Conservation (phyloP, 2,329 filamentous ascomycete species). For the Aspergillus sp. region DNA sequence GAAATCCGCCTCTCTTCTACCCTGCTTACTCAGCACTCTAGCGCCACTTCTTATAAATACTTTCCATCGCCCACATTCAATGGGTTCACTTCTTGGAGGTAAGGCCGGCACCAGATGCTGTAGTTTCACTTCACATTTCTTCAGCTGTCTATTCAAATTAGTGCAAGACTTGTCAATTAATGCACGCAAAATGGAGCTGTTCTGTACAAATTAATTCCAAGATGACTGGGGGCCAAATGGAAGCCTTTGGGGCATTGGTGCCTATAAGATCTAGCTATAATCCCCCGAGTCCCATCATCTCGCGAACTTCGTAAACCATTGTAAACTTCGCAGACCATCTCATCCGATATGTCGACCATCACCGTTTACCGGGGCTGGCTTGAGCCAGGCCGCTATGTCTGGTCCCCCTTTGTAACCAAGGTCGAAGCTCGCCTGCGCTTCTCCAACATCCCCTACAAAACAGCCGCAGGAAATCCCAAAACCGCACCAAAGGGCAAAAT, state of each 20-base stretch:
- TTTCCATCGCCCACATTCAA: background rate
- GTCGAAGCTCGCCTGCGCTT: conserved; percentile 63
- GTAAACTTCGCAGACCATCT: background rate
- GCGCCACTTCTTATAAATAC: conserved; percentile 10
- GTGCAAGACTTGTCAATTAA: background rate
- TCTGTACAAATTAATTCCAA: background rate
- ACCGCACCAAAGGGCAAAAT: conserved; percentile 59
- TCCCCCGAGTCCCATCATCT: background rate
- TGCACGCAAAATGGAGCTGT: background rate
- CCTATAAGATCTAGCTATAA: background rate
- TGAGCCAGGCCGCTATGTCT: conserved; percentile 46
- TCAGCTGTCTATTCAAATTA: background rate
- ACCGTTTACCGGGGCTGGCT: conserved; percentile 55
- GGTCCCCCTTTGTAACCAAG: conserved; percentile 65
- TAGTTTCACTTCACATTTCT: background rate
- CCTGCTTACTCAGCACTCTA: conserved; percentile 34
- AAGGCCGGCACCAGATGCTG: background rate
- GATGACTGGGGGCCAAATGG: background rate
- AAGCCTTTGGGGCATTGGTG: background rate
- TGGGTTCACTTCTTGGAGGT: background rate
- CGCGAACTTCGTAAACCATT: background rate
- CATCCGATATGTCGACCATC: conserved; percentile 7
- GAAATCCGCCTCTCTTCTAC: conserved; percentile 35
- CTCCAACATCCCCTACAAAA: conserved; percentile 48
- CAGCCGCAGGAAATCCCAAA: conserved; percentile 46